Conservation (phyloP, 495 filamentous ascomycete species). For the Penicillium parvum region DNA sequence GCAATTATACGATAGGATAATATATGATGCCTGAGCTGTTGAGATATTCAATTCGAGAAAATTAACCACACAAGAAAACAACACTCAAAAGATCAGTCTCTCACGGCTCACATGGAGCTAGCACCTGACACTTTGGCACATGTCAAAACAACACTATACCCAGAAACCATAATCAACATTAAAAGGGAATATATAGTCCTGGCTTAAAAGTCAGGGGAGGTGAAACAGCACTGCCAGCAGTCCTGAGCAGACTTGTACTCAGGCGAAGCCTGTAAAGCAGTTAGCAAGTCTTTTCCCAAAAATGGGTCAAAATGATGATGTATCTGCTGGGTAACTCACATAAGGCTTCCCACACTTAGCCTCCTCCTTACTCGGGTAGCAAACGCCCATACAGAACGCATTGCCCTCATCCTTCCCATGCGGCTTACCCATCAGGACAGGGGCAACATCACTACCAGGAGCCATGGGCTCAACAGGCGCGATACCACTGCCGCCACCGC, state of each 20-base stretch:
- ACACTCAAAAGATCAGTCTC: no score
- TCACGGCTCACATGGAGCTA: no score
- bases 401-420: conserved; percentile 25
- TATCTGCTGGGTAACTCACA: conserved; percentile 15
- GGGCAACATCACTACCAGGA: conserved; percentile 16
- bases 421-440: conserved; percentile 1
- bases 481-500: conserved; percentile 2
- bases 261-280: conserved; percentile 10
- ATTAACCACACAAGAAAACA: no score
- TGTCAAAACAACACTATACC: no score
- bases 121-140: no score
- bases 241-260: conserved; percentile 8
- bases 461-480: conserved; percentile 13
- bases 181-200: no score
- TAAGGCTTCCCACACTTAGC: conserved; percentile 16
- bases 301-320: neutral
- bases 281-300: neutral
- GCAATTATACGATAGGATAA: no score
- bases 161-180: no score
- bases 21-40: no score
- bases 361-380: conserved; percentile 10
- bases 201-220: conserved; percentile 22
- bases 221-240: conserved; percentile 22
- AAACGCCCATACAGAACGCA: conserved; percentile 24
- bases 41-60: no score